phyloP scores from a whole-genome alignment of 805 yeast genomes.

The Metschnikowia lochheadii region DNA sequence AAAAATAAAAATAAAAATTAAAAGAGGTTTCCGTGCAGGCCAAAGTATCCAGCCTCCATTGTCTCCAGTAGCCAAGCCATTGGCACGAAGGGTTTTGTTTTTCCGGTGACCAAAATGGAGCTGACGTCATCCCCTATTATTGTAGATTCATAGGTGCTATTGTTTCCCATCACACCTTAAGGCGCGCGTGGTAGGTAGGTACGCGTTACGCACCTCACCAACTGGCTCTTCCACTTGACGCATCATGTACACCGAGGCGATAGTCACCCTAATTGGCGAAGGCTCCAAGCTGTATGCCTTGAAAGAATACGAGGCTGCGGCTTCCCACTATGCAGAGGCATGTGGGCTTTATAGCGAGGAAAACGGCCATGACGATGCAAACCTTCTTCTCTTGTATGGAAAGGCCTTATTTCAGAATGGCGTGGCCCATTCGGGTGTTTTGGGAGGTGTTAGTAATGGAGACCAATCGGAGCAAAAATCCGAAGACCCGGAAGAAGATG shows the following conservation, averaged over 20 bases:
- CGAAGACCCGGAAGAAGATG: slow-evolving; percentile 7
- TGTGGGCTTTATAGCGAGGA: slow-evolving; percentile 53
- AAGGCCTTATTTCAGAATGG: slow-evolving; percentile 76
- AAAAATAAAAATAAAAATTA: too few relatives aligned
- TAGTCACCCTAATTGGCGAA: slow-evolving; percentile 35
- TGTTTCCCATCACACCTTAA: background rate
- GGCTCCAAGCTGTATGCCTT: slow-evolving; percentile 65
- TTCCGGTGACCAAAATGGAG: background rate
- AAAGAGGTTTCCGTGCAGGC: too few relatives aligned
- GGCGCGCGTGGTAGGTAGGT: background rate
- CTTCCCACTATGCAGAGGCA: slow-evolving; percentile 67
- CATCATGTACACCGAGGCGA: slow-evolving; percentile 14
- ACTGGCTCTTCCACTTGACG: background rate
- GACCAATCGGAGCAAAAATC: background rate
- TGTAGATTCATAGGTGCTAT: background rate
- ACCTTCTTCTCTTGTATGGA: slow-evolving; percentile 71
- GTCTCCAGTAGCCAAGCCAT: background rate
- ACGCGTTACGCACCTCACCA: background rate
- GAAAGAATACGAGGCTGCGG: slow-evolving; percentile 65
- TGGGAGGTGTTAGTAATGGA: slow-evolving; percentile 43
- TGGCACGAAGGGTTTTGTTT: background rate
- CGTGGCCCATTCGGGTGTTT: slow-evolving; percentile 66
- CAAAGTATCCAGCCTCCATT: background rate
- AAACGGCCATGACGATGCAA: slow-evolving; percentile 63
- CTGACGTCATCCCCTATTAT: background rate